Conservation (phyloP, 371 early-diverging fungal genomes). For the Zopfochytrium polystomum region DNA sequence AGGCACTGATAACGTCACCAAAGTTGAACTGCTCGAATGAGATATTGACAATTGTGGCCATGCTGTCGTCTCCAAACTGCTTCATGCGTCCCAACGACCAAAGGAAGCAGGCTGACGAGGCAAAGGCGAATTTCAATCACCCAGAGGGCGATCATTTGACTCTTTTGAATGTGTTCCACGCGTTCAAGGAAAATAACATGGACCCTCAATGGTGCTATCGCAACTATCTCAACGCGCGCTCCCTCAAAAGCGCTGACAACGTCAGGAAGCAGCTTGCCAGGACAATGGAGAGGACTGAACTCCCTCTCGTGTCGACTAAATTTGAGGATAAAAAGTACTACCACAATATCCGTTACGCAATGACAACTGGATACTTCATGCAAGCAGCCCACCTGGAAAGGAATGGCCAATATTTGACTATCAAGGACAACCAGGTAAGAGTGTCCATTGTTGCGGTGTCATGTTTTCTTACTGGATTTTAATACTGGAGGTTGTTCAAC, state of each 20-base stretch:
- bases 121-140: slow-evolving; percentile 96
- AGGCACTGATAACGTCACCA: slow-evolving; percentile 87
- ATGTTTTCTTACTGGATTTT: background rate
- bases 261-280: slow-evolving; percentile 93
- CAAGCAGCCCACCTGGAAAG: slow-evolving; percentile 97
- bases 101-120: slow-evolving; percentile 87
- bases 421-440: slow-evolving; percentile 60
- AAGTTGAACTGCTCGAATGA: slow-evolving; percentile 94
- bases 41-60: slow-evolving; percentile 92
- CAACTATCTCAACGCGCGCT: slow-evolving; percentile 88
- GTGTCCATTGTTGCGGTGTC: background rate
- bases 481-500: slow-evolving; percentile 87
- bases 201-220: slow-evolving; percentile 95
- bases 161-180: slow-evolving; percentile 91
- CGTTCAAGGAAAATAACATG: slow-evolving; percentile 85
- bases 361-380: slow-evolving; percentile 91
- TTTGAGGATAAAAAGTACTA: slow-evolving; percentile 75
- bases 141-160: slow-evolving; percentile 98
- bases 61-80: slow-evolving; percentile 90
- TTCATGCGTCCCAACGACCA: slow-evolving; percentile 97
- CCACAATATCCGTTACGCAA: slow-evolving; percentile 81
- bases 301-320: slow-evolving; percentile 79
- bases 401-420: slow-evolving; percentile 95
- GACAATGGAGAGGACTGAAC: slow-evolving; percentile 92
- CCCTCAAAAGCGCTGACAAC: slow-evolving; percentile 86